Conservation (phyloP, 1,284 basidiomycete species). For the Malassezia cuniculi region DNA sequence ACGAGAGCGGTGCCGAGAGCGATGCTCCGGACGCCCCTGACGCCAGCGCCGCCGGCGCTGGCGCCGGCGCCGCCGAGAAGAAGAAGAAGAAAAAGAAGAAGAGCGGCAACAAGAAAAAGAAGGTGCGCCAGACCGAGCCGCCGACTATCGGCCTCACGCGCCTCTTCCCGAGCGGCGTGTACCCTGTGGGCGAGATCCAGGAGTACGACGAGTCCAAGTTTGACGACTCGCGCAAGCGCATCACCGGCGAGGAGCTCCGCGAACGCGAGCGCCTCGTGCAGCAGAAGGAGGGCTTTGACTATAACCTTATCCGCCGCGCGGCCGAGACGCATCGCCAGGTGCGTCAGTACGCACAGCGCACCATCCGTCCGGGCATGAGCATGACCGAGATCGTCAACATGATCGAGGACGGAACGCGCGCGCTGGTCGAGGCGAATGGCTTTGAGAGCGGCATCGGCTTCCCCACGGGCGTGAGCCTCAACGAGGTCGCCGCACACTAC, state of each 20-base stretch:
- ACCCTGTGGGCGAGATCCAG: slow-evolving; percentile 81
- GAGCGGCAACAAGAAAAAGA: slow-evolving; percentile 24
- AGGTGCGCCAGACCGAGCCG: slow-evolving; percentile 63
- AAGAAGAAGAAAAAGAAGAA: slow-evolving; percentile 33
- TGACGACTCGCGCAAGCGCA: slow-evolving; percentile 59
- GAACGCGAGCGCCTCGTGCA: slow-evolving; percentile 57
- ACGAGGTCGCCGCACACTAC: slow-evolving; percentile 92
- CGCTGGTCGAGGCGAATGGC: slow-evolving; percentile 71
- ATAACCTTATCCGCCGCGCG: slow-evolving; percentile 75
- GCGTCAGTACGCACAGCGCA: slow-evolving; percentile 62
- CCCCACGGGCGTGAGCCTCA: slow-evolving; percentile 89
- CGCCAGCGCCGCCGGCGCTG: slow-evolving; percentile 27
- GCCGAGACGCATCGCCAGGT: slow-evolving; percentile 89
- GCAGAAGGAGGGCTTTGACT: slow-evolving; percentile 50
- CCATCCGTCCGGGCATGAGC: slow-evolving; percentile 81
- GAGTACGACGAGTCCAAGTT: slow-evolving; percentile 55
- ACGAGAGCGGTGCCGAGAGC: slow-evolving; percentile 9
- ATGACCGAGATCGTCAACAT: slow-evolving; percentile 88
- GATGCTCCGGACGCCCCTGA: slow-evolving; percentile 23
- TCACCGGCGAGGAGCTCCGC: slow-evolving; percentile 78
- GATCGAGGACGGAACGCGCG: slow-evolving; percentile 65
- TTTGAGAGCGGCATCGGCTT: slow-evolving; percentile 79
- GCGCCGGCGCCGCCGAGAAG: slow-evolving; percentile 21
- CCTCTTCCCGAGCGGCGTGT: slow-evolving; percentile 71
- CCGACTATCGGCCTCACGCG: slow-evolving; percentile 81